Conservation (phyloP, 352 stramenopile species). For the Phytopythium litorale region DNA sequence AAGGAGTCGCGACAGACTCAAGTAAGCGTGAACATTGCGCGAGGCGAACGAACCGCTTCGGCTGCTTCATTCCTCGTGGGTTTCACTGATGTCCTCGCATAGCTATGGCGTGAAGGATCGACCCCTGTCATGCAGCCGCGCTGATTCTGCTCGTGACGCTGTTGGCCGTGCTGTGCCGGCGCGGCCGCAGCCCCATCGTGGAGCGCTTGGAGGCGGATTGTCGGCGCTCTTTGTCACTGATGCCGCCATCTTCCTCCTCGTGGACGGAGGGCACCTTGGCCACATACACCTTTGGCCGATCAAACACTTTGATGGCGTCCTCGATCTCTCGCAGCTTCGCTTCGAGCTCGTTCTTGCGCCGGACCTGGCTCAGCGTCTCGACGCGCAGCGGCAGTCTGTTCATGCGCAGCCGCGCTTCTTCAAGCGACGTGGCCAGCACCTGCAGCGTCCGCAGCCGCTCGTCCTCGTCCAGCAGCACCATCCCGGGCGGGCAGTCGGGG, state of each 20-base stretch:
- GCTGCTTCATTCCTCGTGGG: background rate
- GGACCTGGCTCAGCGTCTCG: slow-evolving; percentile 77
- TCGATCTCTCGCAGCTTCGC: slow-evolving; percentile 87
- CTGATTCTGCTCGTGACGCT: slow-evolving; percentile 5
- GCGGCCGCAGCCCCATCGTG: background rate
- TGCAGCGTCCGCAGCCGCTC: slow-evolving; percentile 67
- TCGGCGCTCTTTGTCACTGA: background rate
- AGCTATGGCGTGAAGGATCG: background rate
- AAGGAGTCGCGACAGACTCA: background rate
- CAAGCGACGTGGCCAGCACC: slow-evolving; percentile 60
- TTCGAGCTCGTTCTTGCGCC: slow-evolving; percentile 79
- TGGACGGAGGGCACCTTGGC: slow-evolving; percentile 26
- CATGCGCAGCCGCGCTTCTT: slow-evolving; percentile 61
- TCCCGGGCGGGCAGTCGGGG: slow-evolving; percentile 82
- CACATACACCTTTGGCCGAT: slow-evolving; percentile 83
- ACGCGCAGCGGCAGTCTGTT: slow-evolving; percentile 78
- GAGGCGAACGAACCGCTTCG: slow-evolving; percentile 9
- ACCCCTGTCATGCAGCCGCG: slow-evolving; percentile 3
- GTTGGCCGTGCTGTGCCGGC: slow-evolving; percentile 14
- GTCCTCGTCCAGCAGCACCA: slow-evolving; percentile 79
- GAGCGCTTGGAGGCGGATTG: background rate
- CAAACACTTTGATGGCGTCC: slow-evolving; percentile 87
- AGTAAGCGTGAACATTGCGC: background rate
- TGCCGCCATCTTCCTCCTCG: slow-evolving; percentile 14
- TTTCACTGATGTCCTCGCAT: background rate